These are phyloP conservation scores for Epichloe gansuensis DNA, from an alignment of 2,329 filamentous ascomycete genomes.

Conservation along the genomic window DNA sequence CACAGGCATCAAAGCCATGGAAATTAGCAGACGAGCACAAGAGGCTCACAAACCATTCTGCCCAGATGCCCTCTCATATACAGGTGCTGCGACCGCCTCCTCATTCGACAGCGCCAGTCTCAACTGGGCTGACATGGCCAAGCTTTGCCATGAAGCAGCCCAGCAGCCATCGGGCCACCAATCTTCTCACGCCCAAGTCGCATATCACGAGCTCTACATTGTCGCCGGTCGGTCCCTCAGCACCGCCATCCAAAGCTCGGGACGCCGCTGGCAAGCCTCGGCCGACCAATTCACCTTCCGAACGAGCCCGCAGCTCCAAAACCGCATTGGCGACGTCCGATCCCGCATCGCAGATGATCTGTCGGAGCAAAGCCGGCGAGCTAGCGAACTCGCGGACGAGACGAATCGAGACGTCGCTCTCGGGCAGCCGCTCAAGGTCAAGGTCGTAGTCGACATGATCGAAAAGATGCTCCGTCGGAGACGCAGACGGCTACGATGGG, in stretches of 20 bases:
- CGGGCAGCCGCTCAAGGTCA: conserved; percentile 66
- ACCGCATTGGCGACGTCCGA: conserved; percentile 34
- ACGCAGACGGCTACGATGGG: conserved; percentile 56
- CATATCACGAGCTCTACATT: conserved; percentile 35
- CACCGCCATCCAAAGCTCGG: conserved; percentile 32
- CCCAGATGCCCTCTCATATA: conserved; percentile 9
- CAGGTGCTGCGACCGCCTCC: conserved; percentile 12
- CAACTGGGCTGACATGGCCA: conserved; percentile 32
- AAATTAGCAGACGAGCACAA: conserved; percentile 58
- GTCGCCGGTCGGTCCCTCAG: conserved; percentile 40
- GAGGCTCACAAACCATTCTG: conserved; percentile 27
- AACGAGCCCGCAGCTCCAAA: conserved; percentile 41
- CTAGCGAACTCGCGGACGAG: conserved; percentile 69
- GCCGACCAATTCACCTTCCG: conserved; percentile 47
- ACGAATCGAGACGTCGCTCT: conserved; percentile 65
- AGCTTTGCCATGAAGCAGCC: conserved; percentile 24
- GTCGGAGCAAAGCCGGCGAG: conserved; percentile 48
- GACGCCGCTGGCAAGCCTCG: conserved; percentile 44
- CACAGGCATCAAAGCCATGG: conserved; percentile 80
- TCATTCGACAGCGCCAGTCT: conserved; percentile 12
- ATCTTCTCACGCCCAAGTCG: conserved; percentile 13
- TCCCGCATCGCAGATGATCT: conserved; percentile 39
- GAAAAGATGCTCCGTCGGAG: conserved; percentile 63
- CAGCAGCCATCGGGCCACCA: conserved; percentile 18
- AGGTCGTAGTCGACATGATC: conserved; percentile 67